Percentiles rank a stretch among this genome's conserved stretches.
Conservation (phyloP, 306 rosid species). For the Ammopiptanthus mongolicus region DNA sequence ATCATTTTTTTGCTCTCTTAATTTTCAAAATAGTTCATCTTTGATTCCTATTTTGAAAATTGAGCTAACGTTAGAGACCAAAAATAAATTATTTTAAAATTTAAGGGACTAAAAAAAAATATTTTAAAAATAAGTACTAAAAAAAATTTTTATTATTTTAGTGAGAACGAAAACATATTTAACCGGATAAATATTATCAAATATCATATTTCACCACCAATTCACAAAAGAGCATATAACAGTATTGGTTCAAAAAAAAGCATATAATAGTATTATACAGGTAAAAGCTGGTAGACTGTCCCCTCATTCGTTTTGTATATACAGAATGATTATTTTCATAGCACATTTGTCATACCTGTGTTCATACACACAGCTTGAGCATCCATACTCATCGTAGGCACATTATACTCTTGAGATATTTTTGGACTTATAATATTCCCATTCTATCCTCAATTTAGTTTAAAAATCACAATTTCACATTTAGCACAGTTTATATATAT, state of each 20-base stretch:
- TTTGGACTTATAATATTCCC: neutral
- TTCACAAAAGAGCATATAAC: neutral
- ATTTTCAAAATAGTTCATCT: too few species aligned
- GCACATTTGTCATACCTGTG: conserved; percentile 17
- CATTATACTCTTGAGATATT: conserved; percentile 18
- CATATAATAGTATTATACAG: too few species aligned
- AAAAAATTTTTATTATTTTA: too few species aligned
- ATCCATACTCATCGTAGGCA: conserved; percentile 23
- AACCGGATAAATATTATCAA: neutral
- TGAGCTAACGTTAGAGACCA: too few species aligned
- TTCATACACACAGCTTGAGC: conserved; percentile 33
- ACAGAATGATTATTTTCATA: conserved; percentile 20
- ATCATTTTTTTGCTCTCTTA: too few species aligned
- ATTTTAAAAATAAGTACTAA: too few species aligned
- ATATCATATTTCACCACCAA: neutral
- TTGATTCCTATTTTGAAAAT: too few species aligned
- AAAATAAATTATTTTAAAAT: too few species aligned
- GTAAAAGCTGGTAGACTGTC: neutral
- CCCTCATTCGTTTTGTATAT: neutral
- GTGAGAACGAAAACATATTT: too few species aligned
- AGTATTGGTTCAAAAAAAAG: too few species aligned
- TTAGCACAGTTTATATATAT: too few species aligned
- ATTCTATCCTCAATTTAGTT: neutral
- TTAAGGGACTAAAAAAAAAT: too few species aligned
- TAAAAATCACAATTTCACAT: neutral